Base-by-base conservation (phyloP, 2,329 filamentous ascomycete species). In the Tympanopsis confertula region DNA sequence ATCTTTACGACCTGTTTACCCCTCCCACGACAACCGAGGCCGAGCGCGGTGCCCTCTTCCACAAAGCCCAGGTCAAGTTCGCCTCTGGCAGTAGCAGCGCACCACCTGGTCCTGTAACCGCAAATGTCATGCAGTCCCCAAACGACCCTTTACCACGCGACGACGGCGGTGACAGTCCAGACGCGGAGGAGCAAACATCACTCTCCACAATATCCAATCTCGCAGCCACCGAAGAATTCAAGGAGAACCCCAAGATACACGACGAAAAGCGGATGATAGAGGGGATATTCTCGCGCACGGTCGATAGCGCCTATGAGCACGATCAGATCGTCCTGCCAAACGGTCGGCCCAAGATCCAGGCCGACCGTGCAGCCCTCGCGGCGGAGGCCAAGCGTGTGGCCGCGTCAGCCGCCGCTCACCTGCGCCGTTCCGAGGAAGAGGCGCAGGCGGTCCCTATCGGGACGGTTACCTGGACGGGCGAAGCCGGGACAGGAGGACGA, bases 281-380 rank as follows among this genome's bases (percentile, higher is more conserved):
- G 44, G 83, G 84, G 37, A 86, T 98, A 39, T 94, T 96, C 53
- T 81, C 87, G 1, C 78, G 80, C 29, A 83, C 86, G 1, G 30
- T 96, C 1, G 87, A 94, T 50, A 87, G 83, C n/a, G 86, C 88
- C 0, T 74, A 95, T 32, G 86, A 95, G 49, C 91, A 98, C 53
- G 91, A 96, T 46, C 75, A 86, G 38, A 94, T 96, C 49, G 74
- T 96, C 49, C n/a, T n/a, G n/a, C n/a, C n/a, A n/a, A 84, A 81
- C 46, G 82, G 82, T 28, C 82, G 78, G 47, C 74, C 75, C 37
- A 77, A 77, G 39, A 64, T 85, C 14, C 71, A 77, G 43, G 83
- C 86, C 0, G 85, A 94, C 50, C 78, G 78, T 4, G 73, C 73
- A 17, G 81, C 94, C 45, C 77, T 95, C 35, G 80, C 86, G 46